Conservation (phyloP, 2,329 filamentous ascomycete genomes). For the Rhexocercosporidium sp. region DNA sequence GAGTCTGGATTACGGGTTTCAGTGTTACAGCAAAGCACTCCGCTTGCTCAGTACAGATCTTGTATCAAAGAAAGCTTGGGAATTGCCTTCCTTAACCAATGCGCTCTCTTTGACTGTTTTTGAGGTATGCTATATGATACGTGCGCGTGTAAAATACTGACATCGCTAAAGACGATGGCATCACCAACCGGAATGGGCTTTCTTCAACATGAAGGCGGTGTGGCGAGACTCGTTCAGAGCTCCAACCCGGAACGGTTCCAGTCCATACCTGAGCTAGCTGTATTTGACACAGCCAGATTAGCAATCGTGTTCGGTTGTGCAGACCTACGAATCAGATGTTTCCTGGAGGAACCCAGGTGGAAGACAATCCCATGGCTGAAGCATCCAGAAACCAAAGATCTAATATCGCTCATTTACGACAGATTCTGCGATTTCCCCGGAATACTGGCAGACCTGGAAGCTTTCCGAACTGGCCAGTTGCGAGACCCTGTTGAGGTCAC, state of each 20-base stretch:
- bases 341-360: slow-evolving; percentile 23
- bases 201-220: slow-evolving; percentile 24
- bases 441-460: slow-evolving; percentile 26
- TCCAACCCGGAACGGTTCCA: slow-evolving; percentile 24
- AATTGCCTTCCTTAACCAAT: slow-evolving; percentile 22
- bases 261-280: slow-evolving; percentile 17
- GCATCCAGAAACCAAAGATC: slow-evolving; percentile 21
- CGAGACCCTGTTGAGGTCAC: background rate
- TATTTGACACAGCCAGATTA: slow-evolving; percentile 19
- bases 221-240: slow-evolving; percentile 21
- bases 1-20: slow-evolving; percentile 19
- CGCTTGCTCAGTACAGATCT: slow-evolving; percentile 24
- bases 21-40: slow-evolving; percentile 26
- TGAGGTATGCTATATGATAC: slow-evolving; percentile 1
- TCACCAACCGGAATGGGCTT: slow-evolving; percentile 20
- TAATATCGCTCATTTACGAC: slow-evolving; percentile 19
- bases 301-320: slow-evolving; percentile 20
- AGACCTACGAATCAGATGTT: slow-evolving; percentile 23
- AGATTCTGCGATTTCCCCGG: slow-evolving; percentile 17
- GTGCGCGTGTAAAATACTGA: background rate
- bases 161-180: slow-evolving; percentile 22
- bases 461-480: slow-evolving; percentile 2
- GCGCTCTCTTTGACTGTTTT: slow-evolving; percentile 24
- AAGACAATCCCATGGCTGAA: slow-evolving; percentile 24
- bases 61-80: background rate